A percentile compares a stretch with the other conserved stretches of the same genome.
These are phyloP conservation scores for Fusarium subglutinans DNA, from an alignment of 2,329 filamentous ascomycete genomes.

Conservation along the genomic window DNA sequence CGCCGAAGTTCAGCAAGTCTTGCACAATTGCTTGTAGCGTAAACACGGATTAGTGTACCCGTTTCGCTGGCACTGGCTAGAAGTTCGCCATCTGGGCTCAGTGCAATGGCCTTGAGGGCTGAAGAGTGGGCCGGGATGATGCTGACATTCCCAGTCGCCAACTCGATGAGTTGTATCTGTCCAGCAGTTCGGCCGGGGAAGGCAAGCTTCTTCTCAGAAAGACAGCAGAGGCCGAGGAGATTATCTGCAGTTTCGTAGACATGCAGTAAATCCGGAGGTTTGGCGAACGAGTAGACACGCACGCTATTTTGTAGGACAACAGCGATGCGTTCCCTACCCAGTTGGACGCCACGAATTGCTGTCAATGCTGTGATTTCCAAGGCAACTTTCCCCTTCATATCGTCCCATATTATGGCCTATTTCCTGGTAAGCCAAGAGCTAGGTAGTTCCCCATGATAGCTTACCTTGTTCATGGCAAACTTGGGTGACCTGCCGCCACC, in stretches of 20 bases:
- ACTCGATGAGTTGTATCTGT: constrained; percentile 87
- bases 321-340: constrained; percentile 79
- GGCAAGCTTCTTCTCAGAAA: constrained; percentile 77
- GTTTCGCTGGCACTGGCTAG: constrained; percentile 91
- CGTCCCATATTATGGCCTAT: constrained; percentile 90
- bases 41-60: constrained; percentile 89
- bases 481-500: constrained; percentile 88
- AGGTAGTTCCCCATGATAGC: not conserved
- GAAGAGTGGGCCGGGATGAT: constrained; percentile 93
- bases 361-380: constrained; percentile 85
- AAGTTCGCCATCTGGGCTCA: constrained; percentile 82
- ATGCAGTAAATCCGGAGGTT: constrained; percentile 73
- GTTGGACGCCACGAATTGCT: constrained; percentile 79
- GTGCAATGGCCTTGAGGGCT: constrained; percentile 77
- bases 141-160: constrained; percentile 82
- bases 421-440: not conserved
- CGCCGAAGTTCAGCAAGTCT: constrained; percentile 85
- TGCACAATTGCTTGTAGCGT: constrained; percentile 80
- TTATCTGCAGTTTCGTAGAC: constrained; percentile 90
- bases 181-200: constrained; percentile 89
- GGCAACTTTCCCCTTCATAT: constrained; percentile 75
- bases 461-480: constrained; percentile 85
- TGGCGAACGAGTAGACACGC: constrained; percentile 81
- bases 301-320: constrained; percentile 85
- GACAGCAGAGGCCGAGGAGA: constrained; percentile 78